Base-by-base conservation (phyloP, 2,329 filamentous ascomycete genomes). In the Pseudovirgaria hyperparasitica region DNA sequence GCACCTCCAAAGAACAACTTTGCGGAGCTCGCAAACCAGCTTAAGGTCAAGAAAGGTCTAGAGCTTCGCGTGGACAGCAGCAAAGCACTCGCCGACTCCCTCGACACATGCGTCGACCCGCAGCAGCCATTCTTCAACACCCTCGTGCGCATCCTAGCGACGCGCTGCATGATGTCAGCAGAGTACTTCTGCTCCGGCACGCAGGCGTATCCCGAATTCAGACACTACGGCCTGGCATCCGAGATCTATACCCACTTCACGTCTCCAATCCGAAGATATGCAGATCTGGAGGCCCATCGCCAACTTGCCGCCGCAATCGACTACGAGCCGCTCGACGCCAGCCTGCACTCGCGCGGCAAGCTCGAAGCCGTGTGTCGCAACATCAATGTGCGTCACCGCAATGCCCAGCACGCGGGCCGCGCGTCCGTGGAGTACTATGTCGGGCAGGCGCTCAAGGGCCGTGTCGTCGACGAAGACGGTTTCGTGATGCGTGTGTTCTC, bases 181-280 rank as follows among this genome's bases (percentile, higher is more conserved):
- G 90, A 98, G 58, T 98, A 98, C 60, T 98, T 98, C 58, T 90
- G 82, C 58, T 82, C 87, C 0, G 90, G 90, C 33, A 86, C 85
- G 5, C 85, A 94, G 52, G 74, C 86, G 0, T 87, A 90, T 52
- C 79, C 84, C 1, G 90, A 96, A 51, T 98, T 93, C 67, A 74
- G 84, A 27, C 92, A 98, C 60, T 98, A 98, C 55, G 90, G 90
- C 40, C 75, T 98, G 19, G 92, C 92, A 1, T 85, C 80, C 4
- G 82, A 92, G 46, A 98, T 98, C 51, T 98, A 98, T 62, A 98
- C 90, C 2, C 90, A 98, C 55, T 98, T 98, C 58, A 98, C 90
- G 0, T 92, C 82, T 4, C 92, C 90, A 4, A 98, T 98, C 50
- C 81, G 90, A 32, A 82, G 92, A 16, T 98, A 98, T 52, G 87